Evolutionary conservation across 2,329 filamentous ascomycete species (phyloP).

Genomic region (Lomentospora prolificans): DNA sequence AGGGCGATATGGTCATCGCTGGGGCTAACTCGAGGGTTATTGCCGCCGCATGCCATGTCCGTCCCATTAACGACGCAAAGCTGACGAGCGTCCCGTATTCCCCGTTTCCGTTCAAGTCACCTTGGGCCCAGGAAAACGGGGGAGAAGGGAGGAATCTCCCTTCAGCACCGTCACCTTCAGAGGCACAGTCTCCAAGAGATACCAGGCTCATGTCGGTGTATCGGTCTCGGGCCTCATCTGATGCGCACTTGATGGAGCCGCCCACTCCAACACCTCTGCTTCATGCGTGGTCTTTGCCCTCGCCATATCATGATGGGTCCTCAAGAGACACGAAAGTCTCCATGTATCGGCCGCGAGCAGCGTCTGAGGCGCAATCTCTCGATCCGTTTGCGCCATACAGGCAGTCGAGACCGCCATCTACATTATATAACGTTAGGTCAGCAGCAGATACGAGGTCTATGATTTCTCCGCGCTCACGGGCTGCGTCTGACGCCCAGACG

Average conservation of each 20-base stretch:
- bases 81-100: not conserved
- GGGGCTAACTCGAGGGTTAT: slow-evolving; percentile 5
- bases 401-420: not conserved
- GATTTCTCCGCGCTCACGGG: not conserved
- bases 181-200: not conserved
- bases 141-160: not conserved
- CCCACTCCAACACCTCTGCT: not conserved
- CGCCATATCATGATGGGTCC: not conserved
- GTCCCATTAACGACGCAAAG: not conserved
- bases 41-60: slow-evolving; percentile 5
- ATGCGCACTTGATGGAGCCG: not conserved
- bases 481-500: not conserved
- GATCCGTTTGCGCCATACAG: not conserved
- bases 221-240: not conserved
- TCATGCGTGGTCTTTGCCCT: not conserved
- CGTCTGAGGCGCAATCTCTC: not conserved
- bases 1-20: slow-evolving; percentile 5
- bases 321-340: not conserved
- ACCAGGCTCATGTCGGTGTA: not conserved
- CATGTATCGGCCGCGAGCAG: not conserved
- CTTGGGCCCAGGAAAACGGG: not conserved
- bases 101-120: slow-evolving; percentile 1
- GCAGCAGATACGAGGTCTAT: not conserved
- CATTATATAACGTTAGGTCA: not conserved
- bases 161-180: not conserved